A percentile compares a stretch with the other conserved stretches of the same genome.
Evolutionary conservation across 352 stramenopile genomes (phyloP).

Genomic region (Phytopythium cucurbitacearum): DNA sequence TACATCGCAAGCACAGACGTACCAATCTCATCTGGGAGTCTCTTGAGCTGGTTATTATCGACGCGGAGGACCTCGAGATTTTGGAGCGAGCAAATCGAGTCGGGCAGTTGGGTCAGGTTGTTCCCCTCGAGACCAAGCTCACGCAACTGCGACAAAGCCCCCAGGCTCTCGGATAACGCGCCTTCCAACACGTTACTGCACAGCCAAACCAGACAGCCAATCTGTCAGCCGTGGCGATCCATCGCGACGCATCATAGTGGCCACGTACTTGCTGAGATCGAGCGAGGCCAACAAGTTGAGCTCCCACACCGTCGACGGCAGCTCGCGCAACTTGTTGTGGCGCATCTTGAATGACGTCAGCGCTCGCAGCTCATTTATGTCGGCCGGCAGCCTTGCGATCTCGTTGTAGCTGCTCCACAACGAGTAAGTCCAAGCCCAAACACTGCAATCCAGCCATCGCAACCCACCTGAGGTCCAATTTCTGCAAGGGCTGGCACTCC

Average conservation of each 20-base stretch:
- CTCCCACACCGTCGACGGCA: conserved; percentile 57
- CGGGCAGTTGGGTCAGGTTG: conserved; percentile 52
- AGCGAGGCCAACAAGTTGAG: conserved; percentile 55
- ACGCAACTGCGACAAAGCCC: conserved; percentile 46
- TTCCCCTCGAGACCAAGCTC: conserved; percentile 66
- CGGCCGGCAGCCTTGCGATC: conserved; percentile 41
- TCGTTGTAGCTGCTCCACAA: conserved; percentile 63
- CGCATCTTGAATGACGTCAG: conserved; percentile 67
- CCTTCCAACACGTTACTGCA: conserved; percentile 59
- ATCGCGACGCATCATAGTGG: too few relatives aligned
- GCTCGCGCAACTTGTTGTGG: conserved; percentile 50
- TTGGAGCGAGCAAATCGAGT: conserved; percentile 33
- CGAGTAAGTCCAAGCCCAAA: not conserved
- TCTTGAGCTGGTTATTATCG: conserved; percentile 54
- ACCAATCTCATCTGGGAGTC: conserved; percentile 51
- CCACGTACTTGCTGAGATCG: conserved; percentile 75
- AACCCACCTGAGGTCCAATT: conserved; percentile 64
- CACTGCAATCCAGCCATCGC: not conserved
- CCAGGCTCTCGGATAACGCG: conserved; percentile 38
- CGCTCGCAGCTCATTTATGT: conserved; percentile 44
- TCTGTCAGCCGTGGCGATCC: not conserved
- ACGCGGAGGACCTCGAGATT: conserved; percentile 58
- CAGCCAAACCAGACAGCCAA: conserved; percentile 9
- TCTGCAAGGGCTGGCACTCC: conserved; percentile 63
- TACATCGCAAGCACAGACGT: conserved; percentile 2